These are phyloP conservation scores for Amaranthus tricolor DNA, from an alignment of 179 eudicot species.

Conservation along the genomic window DNA sequence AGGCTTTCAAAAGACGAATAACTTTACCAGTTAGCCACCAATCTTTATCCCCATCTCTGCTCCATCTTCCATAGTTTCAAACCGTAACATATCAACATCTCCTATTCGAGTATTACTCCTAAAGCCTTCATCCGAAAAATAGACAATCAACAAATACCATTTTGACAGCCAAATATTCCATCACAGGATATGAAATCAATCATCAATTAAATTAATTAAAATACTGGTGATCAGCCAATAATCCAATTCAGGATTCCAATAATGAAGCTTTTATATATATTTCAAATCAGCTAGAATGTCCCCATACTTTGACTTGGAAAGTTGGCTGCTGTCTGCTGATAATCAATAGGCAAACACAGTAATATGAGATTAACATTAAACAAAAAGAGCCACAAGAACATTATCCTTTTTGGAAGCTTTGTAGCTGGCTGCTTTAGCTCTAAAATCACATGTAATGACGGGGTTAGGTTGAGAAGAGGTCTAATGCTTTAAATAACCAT, in stretches of 20 bases:
- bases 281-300: too few species aligned
- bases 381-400: neutral
- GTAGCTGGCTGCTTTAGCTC: neutral
- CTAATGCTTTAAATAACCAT: neutral
- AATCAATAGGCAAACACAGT: neutral
- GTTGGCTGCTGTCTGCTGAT: neutral
- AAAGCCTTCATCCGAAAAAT: neutral
- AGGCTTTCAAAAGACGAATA: neutral
- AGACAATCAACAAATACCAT: neutral
- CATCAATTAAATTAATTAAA: too few species aligned
- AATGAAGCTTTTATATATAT: neutral
- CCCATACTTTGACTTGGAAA: neutral
- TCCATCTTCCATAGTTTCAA: neutral
- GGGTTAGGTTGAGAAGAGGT: neutral
- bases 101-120: neutral
- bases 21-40: neutral
- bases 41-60: neutral
- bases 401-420: neutral
- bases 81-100: neutral
- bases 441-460: neutral
- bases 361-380: neutral
- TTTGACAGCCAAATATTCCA: too few species aligned
- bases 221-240: too few species aligned
- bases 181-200: neutral
- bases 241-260: neutral